Percentiles rank a stretch among this genome's conserved stretches.
Evolutionary conservation across 2,329 filamentous ascomycete species (phyloP).

Genomic region (Botrytis aclada): DNA sequence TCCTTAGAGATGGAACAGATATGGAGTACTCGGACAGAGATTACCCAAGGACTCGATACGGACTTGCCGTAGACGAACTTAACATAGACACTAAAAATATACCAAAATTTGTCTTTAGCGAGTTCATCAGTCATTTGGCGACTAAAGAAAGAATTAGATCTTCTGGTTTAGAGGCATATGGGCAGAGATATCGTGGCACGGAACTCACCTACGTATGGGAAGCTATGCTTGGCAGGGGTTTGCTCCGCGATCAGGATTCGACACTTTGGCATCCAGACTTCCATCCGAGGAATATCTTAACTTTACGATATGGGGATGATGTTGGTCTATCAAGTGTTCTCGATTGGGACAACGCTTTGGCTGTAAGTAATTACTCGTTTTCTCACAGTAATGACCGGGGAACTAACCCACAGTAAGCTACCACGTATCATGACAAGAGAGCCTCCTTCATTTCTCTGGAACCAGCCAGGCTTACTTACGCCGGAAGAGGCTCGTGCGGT

Average conservation of each 20-base stretch:
- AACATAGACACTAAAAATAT: neutral
- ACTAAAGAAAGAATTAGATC: rapidly evolving
- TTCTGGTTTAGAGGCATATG: neutral
- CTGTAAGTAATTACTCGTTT: neutral
- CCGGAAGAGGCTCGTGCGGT: neutral
- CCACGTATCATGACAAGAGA: conserved; percentile 3
- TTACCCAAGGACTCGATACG: neutral
- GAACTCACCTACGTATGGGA: neutral
- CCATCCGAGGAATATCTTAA: neutral
- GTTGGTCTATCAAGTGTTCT: neutral
- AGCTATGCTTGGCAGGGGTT: rapidly evolving
- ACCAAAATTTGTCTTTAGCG: neutral
- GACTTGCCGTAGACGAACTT: neutral
- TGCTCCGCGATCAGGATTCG: neutral
- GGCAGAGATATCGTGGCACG: neutral
- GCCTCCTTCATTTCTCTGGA: neutral
- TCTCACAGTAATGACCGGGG: neutral
- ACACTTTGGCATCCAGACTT: conserved; percentile 3
- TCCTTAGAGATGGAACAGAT: neutral
- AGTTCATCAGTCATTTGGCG: rapidly evolving
- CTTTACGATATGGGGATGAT: neutral
- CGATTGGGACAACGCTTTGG: neutral
- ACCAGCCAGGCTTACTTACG: neutral
- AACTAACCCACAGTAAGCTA: neutral
- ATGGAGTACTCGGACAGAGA: neutral